Percentiles rank a stretch among this genome's conserved stretches.
Conservation (phyloP, 2,329 filamentous ascomycete species). For the Penicillium sp. region DNA sequence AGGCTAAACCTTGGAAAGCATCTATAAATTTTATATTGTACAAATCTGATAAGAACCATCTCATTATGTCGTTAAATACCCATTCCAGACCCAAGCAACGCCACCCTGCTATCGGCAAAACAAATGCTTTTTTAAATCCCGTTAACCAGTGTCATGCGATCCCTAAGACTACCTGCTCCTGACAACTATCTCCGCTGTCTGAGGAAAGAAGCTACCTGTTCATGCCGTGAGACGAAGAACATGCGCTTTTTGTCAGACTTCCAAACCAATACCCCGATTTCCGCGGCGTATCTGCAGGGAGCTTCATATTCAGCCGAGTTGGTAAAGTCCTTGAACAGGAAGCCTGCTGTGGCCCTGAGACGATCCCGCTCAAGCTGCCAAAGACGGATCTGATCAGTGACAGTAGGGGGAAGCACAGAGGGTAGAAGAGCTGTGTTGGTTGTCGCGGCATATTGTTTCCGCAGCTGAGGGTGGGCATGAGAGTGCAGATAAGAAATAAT, state of each 20-base stretch:
- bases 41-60: constrained; percentile 3
- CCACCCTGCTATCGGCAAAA: constrained; percentile 4
- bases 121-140: constrained; percentile 1
- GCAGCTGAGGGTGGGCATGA: constrained; percentile 94
- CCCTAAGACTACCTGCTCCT: neutral
- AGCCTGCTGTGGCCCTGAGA: constrained; percentile 80
- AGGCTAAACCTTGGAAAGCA: too few relatives aligned
- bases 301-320: constrained; percentile 62
- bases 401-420: constrained; percentile 85
- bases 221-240: constrained; percentile 90
- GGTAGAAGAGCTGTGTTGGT: constrained; percentile 41
- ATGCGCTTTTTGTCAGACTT: constrained; percentile 73
- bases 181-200: constrained; percentile 54
- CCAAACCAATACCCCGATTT: constrained; percentile 88
- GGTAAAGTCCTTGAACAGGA: constrained; percentile 85
- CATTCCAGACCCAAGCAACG: constrained; percentile 8
- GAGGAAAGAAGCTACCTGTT: constrained; percentile 82
- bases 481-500: constrained; percentile 90
- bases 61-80: constrained; percentile 21
- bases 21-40: constrained; percentile 8
- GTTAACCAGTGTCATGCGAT: constrained; percentile 3
- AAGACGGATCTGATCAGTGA: constrained; percentile 93
- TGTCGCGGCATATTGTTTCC: constrained; percentile 54
- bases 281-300: constrained; percentile 67
- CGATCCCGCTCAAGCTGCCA: constrained; percentile 98